Evolutionary conservation across 257 asterid species (phyloP), one percentile per base, ranked within the genome.

Genomic region (Ophiorrhiza pumila): DNA sequence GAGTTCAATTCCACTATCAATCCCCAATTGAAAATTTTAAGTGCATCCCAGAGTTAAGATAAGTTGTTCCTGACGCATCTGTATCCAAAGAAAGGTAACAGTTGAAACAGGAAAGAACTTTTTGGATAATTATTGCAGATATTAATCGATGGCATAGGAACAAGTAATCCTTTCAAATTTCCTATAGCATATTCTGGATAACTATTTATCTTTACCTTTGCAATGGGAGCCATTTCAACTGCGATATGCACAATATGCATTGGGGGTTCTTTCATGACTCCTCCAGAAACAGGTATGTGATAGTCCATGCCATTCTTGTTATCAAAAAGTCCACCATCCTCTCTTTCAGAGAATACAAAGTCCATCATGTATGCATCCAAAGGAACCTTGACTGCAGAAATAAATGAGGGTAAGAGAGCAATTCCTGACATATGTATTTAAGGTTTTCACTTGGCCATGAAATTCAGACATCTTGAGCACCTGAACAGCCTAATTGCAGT

Each of bases 181-280:
- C 31, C 35, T 27, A 35, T 25, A 37, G 32, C 15, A 61, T 41
- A 34, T 43, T 2, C 15, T 34, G 52, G 7, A 49, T 37, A 43
- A 43, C n/a, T 5, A 68, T 61, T 50, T 58, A 70, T 76, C 60
- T 67, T 66, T 82, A 89, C 99, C 99, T 95, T 95, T 32, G 99
- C 98, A 82, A 95, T 89, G 69, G 99, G 98, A 7, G 99, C 99
- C 99, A 95, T 92, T 87, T 95, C 99, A 50, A 92, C 96, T 49
- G 97, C 84, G 82, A 95, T 82, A 81, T 95, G 99, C 65, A 95
- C 97, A 81, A 95, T 89, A 78, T 95, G 95, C 96, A 92, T 79
- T 1, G 97, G 97, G 68, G 98, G 93, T 84, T 95, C 99, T 83
- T 88, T 89, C 49, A 73, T 81, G 59, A 87, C 83, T 79, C 96